These are phyloP conservation scores for Russula earlei DNA, from an alignment of 768 basidiomycete genomes.

Conservation along the genomic window DNA sequence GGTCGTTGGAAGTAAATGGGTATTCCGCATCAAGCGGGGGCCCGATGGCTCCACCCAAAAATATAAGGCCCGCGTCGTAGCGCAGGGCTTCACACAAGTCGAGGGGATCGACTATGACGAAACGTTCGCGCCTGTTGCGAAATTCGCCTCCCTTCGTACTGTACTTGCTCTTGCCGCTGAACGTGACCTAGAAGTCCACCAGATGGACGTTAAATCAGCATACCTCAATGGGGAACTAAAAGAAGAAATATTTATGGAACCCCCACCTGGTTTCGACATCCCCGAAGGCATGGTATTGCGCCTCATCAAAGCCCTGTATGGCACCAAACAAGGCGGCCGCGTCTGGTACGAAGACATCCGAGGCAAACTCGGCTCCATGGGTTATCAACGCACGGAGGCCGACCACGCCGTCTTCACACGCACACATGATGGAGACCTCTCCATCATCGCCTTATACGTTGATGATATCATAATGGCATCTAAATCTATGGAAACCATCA, in stretches of 20 bases:
- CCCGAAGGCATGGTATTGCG: neutral
- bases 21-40: too few species aligned
- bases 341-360: neutral
- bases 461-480: neutral
- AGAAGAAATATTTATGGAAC: too few species aligned
- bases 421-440: accelerated
- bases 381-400: neutral
- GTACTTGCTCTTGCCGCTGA: neutral
- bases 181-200: neutral
- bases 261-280: too few species aligned
- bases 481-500: too few species aligned
- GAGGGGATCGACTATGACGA: neutral
- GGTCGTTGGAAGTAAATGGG: neutral
- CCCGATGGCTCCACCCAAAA: too few species aligned
- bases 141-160: neutral
- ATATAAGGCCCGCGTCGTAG: too few species aligned
- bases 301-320: neutral
- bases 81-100: neutral
- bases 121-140: neutral
- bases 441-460: neutral
- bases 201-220: neutral
- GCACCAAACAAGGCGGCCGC: neutral
- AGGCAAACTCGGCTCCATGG: neutral
- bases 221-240: neutral
- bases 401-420: neutral